These are phyloP conservation scores for Saccharomycopsis amapae DNA, from an alignment of 805 yeast genomes.

Conservation along the genomic window DNA sequence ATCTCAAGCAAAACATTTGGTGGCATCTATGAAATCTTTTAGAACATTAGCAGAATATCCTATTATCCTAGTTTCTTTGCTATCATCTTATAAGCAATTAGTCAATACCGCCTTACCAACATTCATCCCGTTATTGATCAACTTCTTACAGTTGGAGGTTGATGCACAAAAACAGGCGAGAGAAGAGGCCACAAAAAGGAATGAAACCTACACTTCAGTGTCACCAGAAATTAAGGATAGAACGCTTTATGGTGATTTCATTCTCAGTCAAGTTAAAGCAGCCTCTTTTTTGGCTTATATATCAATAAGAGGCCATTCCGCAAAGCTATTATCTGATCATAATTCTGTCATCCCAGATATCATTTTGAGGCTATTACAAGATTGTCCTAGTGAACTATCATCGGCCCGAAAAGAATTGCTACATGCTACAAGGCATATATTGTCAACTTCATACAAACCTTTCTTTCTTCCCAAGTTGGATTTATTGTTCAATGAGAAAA, in stretches of 20 bases:
- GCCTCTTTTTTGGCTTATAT: conserved; percentile 92
- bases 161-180: conserved; percentile 71
- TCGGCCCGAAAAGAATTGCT: conserved; percentile 87
- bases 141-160: conserved; percentile 69
- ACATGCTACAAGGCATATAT: conserved; percentile 89
- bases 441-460: conserved; percentile 78
- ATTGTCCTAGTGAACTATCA: conserved; percentile 90
- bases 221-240: conserved; percentile 72
- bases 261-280: conserved; percentile 90
- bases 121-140: conserved; percentile 77
- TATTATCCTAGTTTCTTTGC: conserved; percentile 86
- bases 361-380: conserved; percentile 78
- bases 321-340: conserved; percentile 32
- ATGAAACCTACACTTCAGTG: conserved; percentile 59
- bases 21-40: conserved; percentile 72
- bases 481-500: conserved; percentile 75
- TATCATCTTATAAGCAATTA: conserved; percentile 75
- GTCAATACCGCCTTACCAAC: conserved; percentile 63
- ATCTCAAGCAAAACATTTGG: conserved; percentile 30
- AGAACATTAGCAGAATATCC: conserved; percentile 95
- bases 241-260: conserved; percentile 77
- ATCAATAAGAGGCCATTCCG: conserved; percentile 70
- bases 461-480: conserved; percentile 83
- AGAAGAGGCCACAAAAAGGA: conserved; percentile 44
- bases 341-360: conserved; percentile 77